Conservation (phyloP, 768 basidiomycete species). For the Sutorius australiensis region DNA sequence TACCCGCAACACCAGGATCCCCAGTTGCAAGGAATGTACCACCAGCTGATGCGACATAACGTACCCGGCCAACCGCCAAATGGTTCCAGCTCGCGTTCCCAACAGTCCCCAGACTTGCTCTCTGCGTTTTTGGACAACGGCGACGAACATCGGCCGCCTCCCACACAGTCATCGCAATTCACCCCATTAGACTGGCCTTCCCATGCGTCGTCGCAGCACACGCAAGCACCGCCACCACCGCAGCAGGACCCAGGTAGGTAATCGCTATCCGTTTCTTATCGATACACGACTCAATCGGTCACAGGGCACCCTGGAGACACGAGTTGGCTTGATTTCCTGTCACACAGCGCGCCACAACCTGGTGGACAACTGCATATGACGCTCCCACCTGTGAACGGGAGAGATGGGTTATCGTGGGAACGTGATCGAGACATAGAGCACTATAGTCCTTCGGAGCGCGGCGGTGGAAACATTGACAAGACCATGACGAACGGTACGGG, state of each 20-base stretch:
- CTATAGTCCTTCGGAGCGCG: conserved; percentile 29
- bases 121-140: conserved; percentile 29
- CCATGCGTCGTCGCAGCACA: conserved; percentile 25
- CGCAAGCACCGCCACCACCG: conserved; percentile 15
- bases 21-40: conserved; percentile 31
- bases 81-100: conserved; percentile 18
- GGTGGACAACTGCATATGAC: conserved; percentile 28
- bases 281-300: neutral
- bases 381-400: conserved; percentile 23
- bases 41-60: conserved; percentile 30
- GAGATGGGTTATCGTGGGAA: conserved; percentile 31
- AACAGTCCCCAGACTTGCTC: conserved; percentile 27
- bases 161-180: conserved; percentile 24
- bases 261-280: neutral
- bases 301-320: conserved; percentile 30
- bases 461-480: conserved; percentile 19
- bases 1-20: conserved; percentile 30
- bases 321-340: conserved; percentile 33
- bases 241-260: conserved; percentile 27
- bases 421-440: conserved; percentile 30
- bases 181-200: conserved; percentile 33
- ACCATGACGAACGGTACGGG: conserved; percentile 15
- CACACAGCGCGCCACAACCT: conserved; percentile 25
- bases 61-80: conserved; percentile 17
- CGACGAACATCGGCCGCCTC: conserved; percentile 26